Evolutionary conservation across 148 eudicot genomes (phyloP).

Genomic region (Mesembryanthemum crystallinum): DNA sequence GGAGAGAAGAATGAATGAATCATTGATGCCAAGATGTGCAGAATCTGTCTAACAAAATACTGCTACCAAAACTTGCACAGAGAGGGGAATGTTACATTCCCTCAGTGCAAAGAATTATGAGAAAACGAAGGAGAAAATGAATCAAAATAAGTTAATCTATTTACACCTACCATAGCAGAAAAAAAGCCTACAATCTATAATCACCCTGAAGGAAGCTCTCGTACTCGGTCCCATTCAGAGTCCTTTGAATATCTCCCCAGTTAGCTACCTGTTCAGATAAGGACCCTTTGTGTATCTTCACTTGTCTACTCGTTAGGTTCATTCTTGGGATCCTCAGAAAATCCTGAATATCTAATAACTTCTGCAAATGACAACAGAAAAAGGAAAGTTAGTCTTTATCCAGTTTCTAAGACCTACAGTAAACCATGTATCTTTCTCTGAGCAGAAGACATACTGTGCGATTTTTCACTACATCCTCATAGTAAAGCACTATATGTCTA

Average conservation of each 20-base stretch:
- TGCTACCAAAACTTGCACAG: constrained; percentile 21
- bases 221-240: constrained; percentile 71
- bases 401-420: not conserved
- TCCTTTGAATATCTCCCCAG: constrained; percentile 63
- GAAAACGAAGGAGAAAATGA: not conserved
- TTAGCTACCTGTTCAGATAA: constrained; percentile 67
- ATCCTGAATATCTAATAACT: constrained; percentile 66
- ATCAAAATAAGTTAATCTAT: constrained; percentile 12
- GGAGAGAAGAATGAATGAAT: constrained; percentile 19
- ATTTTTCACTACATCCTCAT: constrained; percentile 69
- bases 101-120: not conserved
- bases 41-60: constrained; percentile 1
- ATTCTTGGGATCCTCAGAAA: constrained; percentile 62
- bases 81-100: not conserved
- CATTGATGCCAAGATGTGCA: not conserved
- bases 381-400: not conserved
- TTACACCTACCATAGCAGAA: constrained; percentile 29
- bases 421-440: not conserved
- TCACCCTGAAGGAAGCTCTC: constrained; percentile 56
- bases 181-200: constrained; percentile 43
- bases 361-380: constrained; percentile 29
- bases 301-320: constrained; percentile 67
- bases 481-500: constrained; percentile 66
- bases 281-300: constrained; percentile 83
- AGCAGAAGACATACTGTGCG: constrained; percentile 48